Evolutionary conservation across 441 rosid species (phyloP).

Genomic region (Mallotus japonicus): DNA sequence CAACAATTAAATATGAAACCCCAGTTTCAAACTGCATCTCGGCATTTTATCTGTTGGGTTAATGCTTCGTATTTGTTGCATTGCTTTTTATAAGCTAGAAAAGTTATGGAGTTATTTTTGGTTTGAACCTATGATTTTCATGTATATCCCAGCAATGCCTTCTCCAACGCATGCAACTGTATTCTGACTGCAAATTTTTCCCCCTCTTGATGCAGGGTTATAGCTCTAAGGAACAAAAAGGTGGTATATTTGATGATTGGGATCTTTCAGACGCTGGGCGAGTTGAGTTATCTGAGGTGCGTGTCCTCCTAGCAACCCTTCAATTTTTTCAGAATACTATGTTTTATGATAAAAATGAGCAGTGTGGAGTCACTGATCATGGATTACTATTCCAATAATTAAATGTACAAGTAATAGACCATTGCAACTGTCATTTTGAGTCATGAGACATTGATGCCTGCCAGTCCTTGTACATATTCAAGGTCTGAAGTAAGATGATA

Average conservation of each 20-base stretch:
- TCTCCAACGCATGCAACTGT: not conserved
- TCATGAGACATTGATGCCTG: constrained; percentile 2
- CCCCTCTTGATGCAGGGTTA: constrained; percentile 60
- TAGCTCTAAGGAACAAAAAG: constrained; percentile 76
- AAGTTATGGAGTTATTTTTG: not conserved
- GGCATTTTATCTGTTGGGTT: not conserved
- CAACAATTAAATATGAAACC: not conserved
- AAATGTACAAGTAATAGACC: not conserved
- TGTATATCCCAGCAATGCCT: not conserved
- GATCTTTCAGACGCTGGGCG: constrained; percentile 82
- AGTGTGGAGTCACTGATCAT: constrained; percentile 8
- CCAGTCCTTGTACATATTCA: not conserved
- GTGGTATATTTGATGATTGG: constrained; percentile 80
- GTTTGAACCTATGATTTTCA: not conserved
- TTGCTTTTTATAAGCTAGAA: not conserved
- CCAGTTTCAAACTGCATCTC: not conserved
- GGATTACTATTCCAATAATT: not conserved
- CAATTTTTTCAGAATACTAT: not conserved
- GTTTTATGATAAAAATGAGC: constrained; percentile 7
- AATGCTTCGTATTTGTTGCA: not conserved
- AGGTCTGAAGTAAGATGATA: not conserved
- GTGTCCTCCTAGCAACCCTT: constrained; percentile 16
- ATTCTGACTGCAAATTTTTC: constrained; percentile 4
- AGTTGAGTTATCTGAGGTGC: constrained; percentile 73
- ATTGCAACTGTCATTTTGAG: constrained; percentile 14